Evolutionary conservation across 257 asterid species (phyloP).

Genomic region (Haberlea rhodopensis): DNA sequence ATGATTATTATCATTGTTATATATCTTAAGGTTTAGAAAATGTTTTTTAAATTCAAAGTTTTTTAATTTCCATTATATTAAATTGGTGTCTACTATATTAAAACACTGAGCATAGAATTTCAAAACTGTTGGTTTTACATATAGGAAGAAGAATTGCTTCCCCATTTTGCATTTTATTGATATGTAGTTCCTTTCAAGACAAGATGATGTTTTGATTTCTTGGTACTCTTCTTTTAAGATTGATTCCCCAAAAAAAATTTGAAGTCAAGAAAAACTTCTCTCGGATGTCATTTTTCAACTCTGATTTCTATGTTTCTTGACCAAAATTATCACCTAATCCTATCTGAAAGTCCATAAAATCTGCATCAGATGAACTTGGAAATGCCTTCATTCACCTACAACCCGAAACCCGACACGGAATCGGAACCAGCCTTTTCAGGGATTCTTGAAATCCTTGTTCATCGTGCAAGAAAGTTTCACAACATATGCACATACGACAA

Average conservation of each 20-base stretch:
- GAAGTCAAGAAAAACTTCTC: neutral
- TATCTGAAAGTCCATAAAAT: neutral
- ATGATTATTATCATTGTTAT: too few species aligned
- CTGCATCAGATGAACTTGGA: conserved; percentile 33
- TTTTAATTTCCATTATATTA: too few species aligned
- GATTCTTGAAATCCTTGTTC: conserved; percentile 53
- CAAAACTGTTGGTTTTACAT: too few species aligned
- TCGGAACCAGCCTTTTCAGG: conserved; percentile 36
- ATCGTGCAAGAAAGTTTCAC: conserved; percentile 66
- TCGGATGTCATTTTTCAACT: conserved; percentile 11
- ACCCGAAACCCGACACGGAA: conserved; percentile 28
- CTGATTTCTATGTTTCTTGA: conserved; percentile 15
- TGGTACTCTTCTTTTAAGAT: neutral
- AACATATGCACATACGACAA: conserved; percentile 72
- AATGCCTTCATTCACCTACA: conserved; percentile 36
- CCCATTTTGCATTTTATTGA: too few species aligned
- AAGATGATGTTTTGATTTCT: conserved; percentile 25
- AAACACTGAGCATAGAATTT: too few species aligned
- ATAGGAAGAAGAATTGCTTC: too few species aligned
- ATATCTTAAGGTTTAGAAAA: too few species aligned
- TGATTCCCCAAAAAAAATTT: neutral
- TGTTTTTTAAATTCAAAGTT: too few species aligned
- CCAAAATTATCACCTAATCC: neutral
- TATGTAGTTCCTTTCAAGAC: conserved; percentile 33
- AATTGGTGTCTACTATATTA: too few species aligned